Base-by-base conservation (phyloP, 129 eudicot species). In the Scalesia atractyloides region DNA sequence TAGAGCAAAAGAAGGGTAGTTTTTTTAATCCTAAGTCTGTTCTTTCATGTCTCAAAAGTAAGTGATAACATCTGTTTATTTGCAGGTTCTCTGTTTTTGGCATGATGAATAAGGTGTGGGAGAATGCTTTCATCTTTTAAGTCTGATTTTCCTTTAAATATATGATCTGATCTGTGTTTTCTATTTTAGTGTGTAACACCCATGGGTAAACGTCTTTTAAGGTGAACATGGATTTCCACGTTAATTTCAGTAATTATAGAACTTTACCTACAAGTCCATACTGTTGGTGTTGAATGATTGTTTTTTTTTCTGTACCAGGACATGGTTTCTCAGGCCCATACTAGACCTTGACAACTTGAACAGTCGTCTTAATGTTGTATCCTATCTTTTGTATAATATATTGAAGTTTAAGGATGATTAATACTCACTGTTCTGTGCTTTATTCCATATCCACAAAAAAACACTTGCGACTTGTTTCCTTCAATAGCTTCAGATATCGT, bases 41-140 rank as follows among this genome's bases (percentile, higher is more conserved):
- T 20, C 1, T 39, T 43, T 24, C 30, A 71, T 9, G 49, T 71
- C 49, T 19, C 52, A 64, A 44, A 70, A 49, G 11, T 64, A 41
- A 64, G 47, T 66, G 39, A 72, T 79, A 68, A 70, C 47, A 68
- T 17, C 11, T 70, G 15, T 52, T 65, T 9, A 22, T 52, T 43
- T 82, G 84, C 88, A 95, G 99, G 83, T 95, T 95, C 73, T 95
- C 99, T 81, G 91, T 95, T 33, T 95, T 88, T 75, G 99, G 99
- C 53, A 88, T 95, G 99, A 86, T 90, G 97, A 88, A 95, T 69
- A 90, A 95, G 99, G 99, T 95, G 61, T 74, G 82, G 82, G 10
- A 13, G 64, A 76, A 66, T 70, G 69, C 41, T 22, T 36, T 74
- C 49, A 51, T 13, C 30, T 59, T 65, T 44, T 54, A 7, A 17